Conservation (phyloP, 164 flowering plant species). For the Saururus chinensis region DNA sequence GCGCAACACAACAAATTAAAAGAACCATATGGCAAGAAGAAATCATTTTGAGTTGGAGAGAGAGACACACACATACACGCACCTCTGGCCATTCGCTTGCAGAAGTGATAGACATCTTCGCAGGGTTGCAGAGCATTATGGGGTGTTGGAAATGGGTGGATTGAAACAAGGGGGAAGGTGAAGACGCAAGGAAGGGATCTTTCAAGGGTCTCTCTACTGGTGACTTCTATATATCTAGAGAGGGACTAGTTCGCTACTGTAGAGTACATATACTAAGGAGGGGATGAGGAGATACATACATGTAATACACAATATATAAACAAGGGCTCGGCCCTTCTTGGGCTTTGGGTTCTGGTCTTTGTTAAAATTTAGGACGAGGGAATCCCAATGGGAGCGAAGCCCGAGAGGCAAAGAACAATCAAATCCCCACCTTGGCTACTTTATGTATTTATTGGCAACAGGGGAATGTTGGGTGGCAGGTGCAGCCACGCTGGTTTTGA, state of each 20-base stretch:
- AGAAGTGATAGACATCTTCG: constrained; percentile 12
- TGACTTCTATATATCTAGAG: neutral
- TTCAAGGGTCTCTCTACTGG: neutral
- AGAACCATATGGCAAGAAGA: neutral
- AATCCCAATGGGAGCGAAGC: constrained; percentile 38
- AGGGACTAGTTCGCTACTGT: no score
- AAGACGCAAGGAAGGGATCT: neutral
- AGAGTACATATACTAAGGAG: no score
- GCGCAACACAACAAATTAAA: neutral
- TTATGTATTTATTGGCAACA: constrained; percentile 6
- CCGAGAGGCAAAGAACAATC: constrained; percentile 27
- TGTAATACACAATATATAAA: neutral
- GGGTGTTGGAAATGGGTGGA: neutral
- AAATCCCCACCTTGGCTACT: constrained; percentile 35
- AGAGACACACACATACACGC: neutral
- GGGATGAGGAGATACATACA: neutral
- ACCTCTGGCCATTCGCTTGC: constrained; percentile 19
- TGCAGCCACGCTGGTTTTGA: neutral
- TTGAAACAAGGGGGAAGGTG: neutral
- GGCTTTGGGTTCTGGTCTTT: neutral
- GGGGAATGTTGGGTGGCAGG: constrained; percentile 1
- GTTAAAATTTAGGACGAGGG: constrained; percentile 17
- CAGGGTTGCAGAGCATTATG: neutral
- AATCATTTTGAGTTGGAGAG: neutral
- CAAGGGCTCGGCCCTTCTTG: neutral